Evolutionary conservation across 371 early-diverging fungal species (phyloP), one percentile per base, ranked within the genome.

Genomic region (Actinomortierella wolfii): DNA sequence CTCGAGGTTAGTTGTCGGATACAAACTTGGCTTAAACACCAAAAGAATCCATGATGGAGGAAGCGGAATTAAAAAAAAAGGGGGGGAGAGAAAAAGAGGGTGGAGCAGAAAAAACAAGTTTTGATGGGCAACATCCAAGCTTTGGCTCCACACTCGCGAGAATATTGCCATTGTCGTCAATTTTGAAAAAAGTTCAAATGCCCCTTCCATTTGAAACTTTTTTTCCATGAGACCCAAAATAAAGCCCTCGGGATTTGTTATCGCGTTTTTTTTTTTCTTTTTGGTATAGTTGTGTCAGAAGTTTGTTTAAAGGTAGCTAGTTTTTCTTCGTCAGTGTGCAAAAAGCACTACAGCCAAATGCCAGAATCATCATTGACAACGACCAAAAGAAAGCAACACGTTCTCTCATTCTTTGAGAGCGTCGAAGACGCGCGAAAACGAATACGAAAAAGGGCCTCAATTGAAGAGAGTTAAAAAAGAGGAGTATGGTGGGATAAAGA

Each of bases 291-390:
- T 34, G 34, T 34, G 34, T 11, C 11, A 4, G 11, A 11, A 6
- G 34, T 4, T 34, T 34, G 34, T 55, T 55, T 65, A 46, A 46
- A 73, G 73, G 73, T 73, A 73, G 73, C 73, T 73, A 61, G 61
- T 50, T 61, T 66, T 73, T 73, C 66, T 17, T 73, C 73, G 73
- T 73, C 73, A 73, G 73, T 43, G 59, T 56, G 26, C 73, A 66
- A 59, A 66, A 73, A 48, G 73, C 51, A 56, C 63, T 73, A 73
- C 73, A 73, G 73, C 73, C 73, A 73, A 73, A 73, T 73, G 73
- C 73, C 73, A 66, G 73, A 59, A 52, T 73, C 73, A 73, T 73
- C 73, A 66, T 64, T 34, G 20, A 61, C 43, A 51, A 61, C 54
- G n/a, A n/a, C n/a, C n/a, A n/a, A n/a, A n/a, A 57, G 54, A 54